Base-by-base conservation (phyloP, 495 filamentous ascomycete species). In the Aspergillus indologenus region DNA sequence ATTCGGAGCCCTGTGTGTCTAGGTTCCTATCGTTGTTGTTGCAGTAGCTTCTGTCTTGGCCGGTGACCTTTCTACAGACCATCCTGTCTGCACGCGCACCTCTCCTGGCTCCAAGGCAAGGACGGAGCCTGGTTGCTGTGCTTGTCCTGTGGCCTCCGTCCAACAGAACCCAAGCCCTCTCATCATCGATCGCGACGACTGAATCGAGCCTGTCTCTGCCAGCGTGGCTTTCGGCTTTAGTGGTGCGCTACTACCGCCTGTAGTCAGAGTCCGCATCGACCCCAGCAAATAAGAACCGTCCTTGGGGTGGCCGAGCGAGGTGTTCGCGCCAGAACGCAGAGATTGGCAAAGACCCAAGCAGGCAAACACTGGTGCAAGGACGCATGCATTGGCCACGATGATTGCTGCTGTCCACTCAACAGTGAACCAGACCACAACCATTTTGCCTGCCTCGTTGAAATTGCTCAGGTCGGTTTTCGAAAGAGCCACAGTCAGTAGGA, bases 31-130 rank as follows among this genome's bases (percentile, higher is more conserved):
- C 26, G 9, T 9, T 3, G 9, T 9, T 3, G 34, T 40, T 7
- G 34, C 5, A 2, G 34, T 8, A 40, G 34, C 2, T 40, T 7
- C 34, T 40, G 40, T 44, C 54, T 19, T 31, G 7, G 23, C 23
- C 48, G n/a, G 20, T 26, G 55, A 44, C 20, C 46, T 31, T 19
- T 57, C 55, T 0, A 57, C 18, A n/a, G 46, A 50, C 55, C 55
- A 57, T 23, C 50, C 55, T 34, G 55, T 57, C 55, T 57, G 55
- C 34, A 57, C 40, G n/a, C 26, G 56, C 8, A 58, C 56, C 14
- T 52, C 47, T 14, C 56, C 56, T 12, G 46, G 47, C 24, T 51
- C 56, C 21, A 40, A 40, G 15, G 56, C 22, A 12, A 34, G 54
- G n/a, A 31, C 29, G 21, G 22, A 34, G 22, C 22, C 34, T 17